phyloP scores from a whole-genome alignment of 2,329 filamentous ascomycete genomes.

The Stachybotrys chartarum region DNA sequence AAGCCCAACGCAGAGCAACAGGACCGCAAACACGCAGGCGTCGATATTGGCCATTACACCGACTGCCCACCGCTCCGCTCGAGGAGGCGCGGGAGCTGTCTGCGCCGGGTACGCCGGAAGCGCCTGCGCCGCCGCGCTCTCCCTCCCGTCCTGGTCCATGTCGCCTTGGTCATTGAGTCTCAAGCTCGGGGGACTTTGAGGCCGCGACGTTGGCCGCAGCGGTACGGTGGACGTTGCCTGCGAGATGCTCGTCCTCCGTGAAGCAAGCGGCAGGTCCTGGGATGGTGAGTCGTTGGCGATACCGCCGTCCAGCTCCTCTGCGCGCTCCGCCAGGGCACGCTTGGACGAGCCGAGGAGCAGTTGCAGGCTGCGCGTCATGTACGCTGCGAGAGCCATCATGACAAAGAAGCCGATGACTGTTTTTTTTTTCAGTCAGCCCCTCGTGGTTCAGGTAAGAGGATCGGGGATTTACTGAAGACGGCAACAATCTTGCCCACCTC shows the following conservation, averaged over 20 bases:
- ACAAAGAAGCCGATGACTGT: constrained; percentile 47
- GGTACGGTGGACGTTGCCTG: constrained; percentile 15
- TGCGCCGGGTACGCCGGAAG: constrained; percentile 24
- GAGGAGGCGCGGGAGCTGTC: constrained; percentile 32
- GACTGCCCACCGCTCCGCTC: constrained; percentile 43
- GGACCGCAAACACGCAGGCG: constrained; percentile 29
- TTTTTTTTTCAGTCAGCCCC: neutral
- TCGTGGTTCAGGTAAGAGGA: neutral
- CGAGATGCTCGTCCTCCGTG: constrained; percentile 15
- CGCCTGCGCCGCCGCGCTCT: neutral
- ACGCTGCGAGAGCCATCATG: constrained; percentile 45
- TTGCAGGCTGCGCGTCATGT: constrained; percentile 46
- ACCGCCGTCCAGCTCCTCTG: constrained; percentile 33
- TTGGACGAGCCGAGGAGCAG: constrained; percentile 44
- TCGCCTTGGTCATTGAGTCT: constrained; percentile 19
- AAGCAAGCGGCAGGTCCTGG: constrained; percentile 35
- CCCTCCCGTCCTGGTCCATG: constrained; percentile 8
- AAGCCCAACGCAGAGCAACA: constrained; percentile 45
- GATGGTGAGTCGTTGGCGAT: constrained; percentile 11
- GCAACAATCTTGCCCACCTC: constrained; percentile 54
- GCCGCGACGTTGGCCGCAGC: constrained; percentile 11
- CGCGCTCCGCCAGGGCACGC: constrained; percentile 40
- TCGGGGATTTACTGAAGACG: constrained; percentile 42
- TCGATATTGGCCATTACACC: constrained; percentile 38
- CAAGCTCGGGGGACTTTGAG: constrained; percentile 16